A percentile compares a stretch with the other conserved stretches of the same genome.
Evolutionary conservation across 495 filamentous ascomycete genomes (phyloP).

Genomic region (Hypoxylon crocopeplum): DNA sequence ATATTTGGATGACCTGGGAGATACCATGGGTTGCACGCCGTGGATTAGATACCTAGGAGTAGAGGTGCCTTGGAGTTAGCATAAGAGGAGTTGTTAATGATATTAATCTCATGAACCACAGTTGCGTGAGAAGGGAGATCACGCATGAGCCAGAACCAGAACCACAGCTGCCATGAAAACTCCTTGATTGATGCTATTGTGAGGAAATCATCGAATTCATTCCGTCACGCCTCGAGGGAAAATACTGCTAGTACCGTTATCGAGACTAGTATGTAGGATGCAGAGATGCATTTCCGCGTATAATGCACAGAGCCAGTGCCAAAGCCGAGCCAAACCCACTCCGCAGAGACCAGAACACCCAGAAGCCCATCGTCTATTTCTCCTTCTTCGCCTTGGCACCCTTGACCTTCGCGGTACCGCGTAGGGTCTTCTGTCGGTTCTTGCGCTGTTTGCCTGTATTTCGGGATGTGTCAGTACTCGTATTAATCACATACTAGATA

Average conservation of each 20-base stretch:
- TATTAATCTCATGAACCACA: too few species aligned
- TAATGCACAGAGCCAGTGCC: constrained; percentile 37
- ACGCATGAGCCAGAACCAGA: not conserved
- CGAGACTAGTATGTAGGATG: constrained; percentile 33
- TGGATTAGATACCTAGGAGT: constrained; percentile 27
- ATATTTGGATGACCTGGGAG: constrained; percentile 5
- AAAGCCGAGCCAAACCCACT: constrained; percentile 36
- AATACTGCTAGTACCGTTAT: constrained; percentile 15
- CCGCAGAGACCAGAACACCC: constrained; percentile 35
- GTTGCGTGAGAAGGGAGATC: not conserved
- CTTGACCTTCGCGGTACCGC: constrained; percentile 91
- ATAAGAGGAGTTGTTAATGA: not conserved
- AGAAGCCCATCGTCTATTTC: constrained; percentile 39
- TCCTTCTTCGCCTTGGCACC: constrained; percentile 84
- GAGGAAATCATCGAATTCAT: constrained; percentile 38
- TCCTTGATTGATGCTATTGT: constrained; percentile 40
- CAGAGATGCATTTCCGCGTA: constrained; percentile 35
- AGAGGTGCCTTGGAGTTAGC: constrained; percentile 17
- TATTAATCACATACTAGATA: too few species aligned
- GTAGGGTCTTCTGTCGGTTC: constrained; percentile 98
- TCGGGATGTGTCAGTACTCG: not conserved
- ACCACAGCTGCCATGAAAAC: constrained; percentile 29
- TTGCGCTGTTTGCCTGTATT: constrained; percentile 98
- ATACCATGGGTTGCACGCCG: not conserved
- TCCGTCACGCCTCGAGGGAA: constrained; percentile 37